phyloP scores from a whole-genome alignment of 148 eudicot species.

The Heliosperma pusillum region DNA sequence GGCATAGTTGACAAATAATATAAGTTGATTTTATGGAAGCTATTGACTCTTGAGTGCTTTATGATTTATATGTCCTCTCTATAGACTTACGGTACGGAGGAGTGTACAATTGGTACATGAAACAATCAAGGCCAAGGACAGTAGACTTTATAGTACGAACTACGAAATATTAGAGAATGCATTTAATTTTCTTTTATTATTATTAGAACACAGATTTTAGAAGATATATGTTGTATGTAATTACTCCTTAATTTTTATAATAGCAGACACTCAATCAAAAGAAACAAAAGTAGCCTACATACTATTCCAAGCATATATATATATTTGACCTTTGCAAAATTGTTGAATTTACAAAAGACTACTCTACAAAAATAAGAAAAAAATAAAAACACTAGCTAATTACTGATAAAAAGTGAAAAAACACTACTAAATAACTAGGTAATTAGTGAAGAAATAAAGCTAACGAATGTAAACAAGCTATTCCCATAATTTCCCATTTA shows the following conservation, averaged over 20 bases:
- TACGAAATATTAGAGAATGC: too few species aligned
- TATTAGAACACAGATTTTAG: too few species aligned
- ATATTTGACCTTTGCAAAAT: constrained; percentile 35
- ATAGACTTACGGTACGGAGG: neutral
- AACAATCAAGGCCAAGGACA: too few species aligned
- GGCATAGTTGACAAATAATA: neutral
- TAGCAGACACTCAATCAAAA: neutral
- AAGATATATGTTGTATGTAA: too few species aligned
- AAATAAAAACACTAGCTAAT: neutral
- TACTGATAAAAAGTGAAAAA: too few species aligned
- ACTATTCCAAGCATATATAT: constrained; percentile 22
- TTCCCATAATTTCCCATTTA: neutral
- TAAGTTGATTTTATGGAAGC: neutral
- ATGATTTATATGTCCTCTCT: neutral
- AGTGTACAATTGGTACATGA: neutral
- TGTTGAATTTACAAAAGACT: constrained; percentile 41
- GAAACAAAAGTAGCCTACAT: too few species aligned
- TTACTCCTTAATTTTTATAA: too few species aligned
- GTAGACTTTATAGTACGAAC: too few species aligned
- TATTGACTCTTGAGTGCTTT: neutral
- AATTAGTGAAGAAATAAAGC: neutral
- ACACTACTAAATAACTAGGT: neutral
- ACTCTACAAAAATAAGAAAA: constrained; percentile 9
- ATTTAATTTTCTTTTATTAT: too few species aligned
- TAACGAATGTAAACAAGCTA: neutral